Percentiles rank a stretch among this genome's conserved stretches.
These are phyloP conservation scores for Exophiala viscosa DNA, from an alignment of 2,329 filamentous ascomycete genomes.

Conservation along the genomic window DNA sequence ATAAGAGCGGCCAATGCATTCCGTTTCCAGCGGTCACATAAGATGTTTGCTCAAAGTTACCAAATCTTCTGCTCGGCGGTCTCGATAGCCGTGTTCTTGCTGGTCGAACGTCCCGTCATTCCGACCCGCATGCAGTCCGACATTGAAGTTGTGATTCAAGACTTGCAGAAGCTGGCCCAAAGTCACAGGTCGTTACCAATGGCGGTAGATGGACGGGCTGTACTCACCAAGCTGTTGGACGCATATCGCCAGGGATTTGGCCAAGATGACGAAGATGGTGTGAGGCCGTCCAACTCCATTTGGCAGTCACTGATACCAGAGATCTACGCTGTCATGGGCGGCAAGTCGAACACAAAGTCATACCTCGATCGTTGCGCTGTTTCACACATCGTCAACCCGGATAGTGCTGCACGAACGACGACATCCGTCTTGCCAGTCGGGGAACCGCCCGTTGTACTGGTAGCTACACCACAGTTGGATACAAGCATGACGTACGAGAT, in stretches of 20 bases:
- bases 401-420: not conserved
- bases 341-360: conserved; percentile 28
- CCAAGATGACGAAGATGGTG: conserved; percentile 11
- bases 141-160: conserved; percentile 31
- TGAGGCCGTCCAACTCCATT: not conserved
- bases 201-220: conserved; percentile 27
- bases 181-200: conserved; percentile 24
- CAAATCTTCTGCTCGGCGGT: conserved; percentile 31
- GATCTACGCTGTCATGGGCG: conserved; percentile 30
- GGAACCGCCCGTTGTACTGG: not conserved
- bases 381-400: not conserved
- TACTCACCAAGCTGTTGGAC: conserved; percentile 30
- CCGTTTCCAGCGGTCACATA: conserved; percentile 26
- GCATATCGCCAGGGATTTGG: conserved; percentile 24
- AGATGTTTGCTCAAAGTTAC: conserved; percentile 29
- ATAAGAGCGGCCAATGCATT: conserved; percentile 28
- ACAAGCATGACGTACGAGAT: not conserved
- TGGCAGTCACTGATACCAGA: conserved; percentile 26
- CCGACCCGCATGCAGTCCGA: conserved; percentile 16
- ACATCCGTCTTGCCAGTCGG: not conserved
- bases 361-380: conserved; percentile 21
- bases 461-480: not conserved
- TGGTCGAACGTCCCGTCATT: conserved; percentile 27
- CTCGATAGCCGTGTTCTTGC: conserved; percentile 29
- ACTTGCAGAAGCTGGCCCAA: conserved; percentile 20